phyloP scores from a whole-genome alignment of 495 filamentous ascomycete genomes.

The Penicillium fimorum region DNA sequence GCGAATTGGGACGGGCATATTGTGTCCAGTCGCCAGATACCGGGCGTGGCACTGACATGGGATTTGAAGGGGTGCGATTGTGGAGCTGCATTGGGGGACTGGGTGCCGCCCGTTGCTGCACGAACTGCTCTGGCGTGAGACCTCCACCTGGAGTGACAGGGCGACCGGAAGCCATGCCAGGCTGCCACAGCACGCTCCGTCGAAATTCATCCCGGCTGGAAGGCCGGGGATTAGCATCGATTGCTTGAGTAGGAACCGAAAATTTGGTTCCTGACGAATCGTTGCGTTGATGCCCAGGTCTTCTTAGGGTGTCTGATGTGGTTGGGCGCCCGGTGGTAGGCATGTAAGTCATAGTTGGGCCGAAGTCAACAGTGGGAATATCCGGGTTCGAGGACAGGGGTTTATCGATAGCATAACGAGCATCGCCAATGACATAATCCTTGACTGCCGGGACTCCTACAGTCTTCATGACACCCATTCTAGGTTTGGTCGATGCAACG shows the following conservation, averaged over 20 bases:
- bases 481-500: constrained; percentile 62
- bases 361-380: constrained; percentile 83
- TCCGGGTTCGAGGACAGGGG: constrained; percentile 40
- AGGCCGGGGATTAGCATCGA: constrained; percentile 38
- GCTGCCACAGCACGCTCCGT: constrained; percentile 76
- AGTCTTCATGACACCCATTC: constrained; percentile 79
- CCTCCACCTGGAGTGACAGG: constrained; percentile 45
- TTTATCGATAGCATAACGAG: constrained; percentile 48
- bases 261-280: constrained; percentile 38
- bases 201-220: constrained; percentile 49
- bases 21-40: constrained; percentile 57
- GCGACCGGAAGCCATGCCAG: constrained; percentile 55
- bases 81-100: constrained; percentile 53
- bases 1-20: constrained; percentile 46
- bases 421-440: constrained; percentile 60
- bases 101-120: constrained; percentile 74
- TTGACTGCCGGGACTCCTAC: constrained; percentile 61
- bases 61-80: constrained; percentile 55
- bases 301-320: constrained; percentile 39
- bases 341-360: constrained; percentile 68
- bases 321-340: constrained; percentile 49
- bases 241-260: constrained; percentile 26
- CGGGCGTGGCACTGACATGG: constrained; percentile 42
- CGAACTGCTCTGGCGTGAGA: constrained; percentile 73
- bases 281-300: constrained; percentile 40